phyloP scores from a whole-genome alignment of 805 yeast species.

The Lipomyces japonicus region DNA sequence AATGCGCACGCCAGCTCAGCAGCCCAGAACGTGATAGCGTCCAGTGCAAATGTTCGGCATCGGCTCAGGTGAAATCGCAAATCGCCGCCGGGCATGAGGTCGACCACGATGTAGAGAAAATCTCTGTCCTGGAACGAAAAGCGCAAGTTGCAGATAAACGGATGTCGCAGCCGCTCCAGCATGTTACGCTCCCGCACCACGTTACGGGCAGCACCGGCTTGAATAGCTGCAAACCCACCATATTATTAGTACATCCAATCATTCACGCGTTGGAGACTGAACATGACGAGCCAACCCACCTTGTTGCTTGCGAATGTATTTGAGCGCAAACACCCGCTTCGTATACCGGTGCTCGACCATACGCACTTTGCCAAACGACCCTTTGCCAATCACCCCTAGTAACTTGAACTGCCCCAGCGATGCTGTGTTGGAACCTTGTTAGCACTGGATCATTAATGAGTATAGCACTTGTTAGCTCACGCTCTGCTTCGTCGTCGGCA shows the following conservation, averaged over 20 bases:
- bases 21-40: conserved; percentile 31
- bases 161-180: conserved; percentile 31
- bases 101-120: conserved; percentile 32
- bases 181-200: conserved; percentile 32
- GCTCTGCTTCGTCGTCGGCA: no score
- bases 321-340: conserved; percentile 31
- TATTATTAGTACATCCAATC: no score
- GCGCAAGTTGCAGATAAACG: conserved; percentile 33
- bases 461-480: no score
- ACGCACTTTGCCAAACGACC: conserved; percentile 82
- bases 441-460: no score
- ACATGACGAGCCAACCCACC: conserved; percentile 6
- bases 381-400: conserved; percentile 71
- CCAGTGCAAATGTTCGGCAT: conserved; percentile 31
- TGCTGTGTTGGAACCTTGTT: no score
- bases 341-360: conserved; percentile 33
- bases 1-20: conserved; percentile 35
- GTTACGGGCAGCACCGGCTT: conserved; percentile 22
- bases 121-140: conserved; percentile 34
- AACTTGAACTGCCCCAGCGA: conserved; percentile 29
- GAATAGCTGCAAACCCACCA: no score
- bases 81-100: conserved; percentile 36
- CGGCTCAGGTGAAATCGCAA: conserved; percentile 31
- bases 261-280: neutral
- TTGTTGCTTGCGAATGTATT: conserved; percentile 32